Evolutionary conservation across 2,329 filamentous ascomycete species (phyloP), one percentile per base, ranked within the genome.

Genomic region (Sporothrix mexicana): DNA sequence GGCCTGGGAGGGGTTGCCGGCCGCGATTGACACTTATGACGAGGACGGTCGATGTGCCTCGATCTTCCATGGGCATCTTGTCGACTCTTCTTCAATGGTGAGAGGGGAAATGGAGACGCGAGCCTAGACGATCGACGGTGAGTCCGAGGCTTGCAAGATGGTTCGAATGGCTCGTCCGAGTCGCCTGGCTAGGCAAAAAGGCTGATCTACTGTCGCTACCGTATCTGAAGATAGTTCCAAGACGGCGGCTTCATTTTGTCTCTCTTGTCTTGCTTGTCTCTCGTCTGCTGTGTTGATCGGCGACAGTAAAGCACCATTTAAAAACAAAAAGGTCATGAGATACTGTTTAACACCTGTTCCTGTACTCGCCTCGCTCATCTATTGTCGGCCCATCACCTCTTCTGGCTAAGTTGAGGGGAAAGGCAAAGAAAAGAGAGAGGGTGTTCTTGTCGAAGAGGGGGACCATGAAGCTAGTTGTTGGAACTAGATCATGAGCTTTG

Each of bases 321-420:
- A n/a, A 41, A 41, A 61, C 30, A 59, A 62, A 62, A 45, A n/a
- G 36, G 36, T 64, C 59, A 64, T 9, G 23, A 64, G 59, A 36
- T 36, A 7, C 30, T 36, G 30, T 36, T 36, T 7, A 7, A 64
- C 36, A 41, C 8, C 36, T 23, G 59, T 45, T n/a, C n/a, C 41
- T 64, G 36, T 45, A 43, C 17, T 62, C 30, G 30, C 20, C 36
- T n/a, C 30, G 9, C 59, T 3, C 45, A n/a, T 23, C 51, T 53
- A 53, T 53, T 20, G 8, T 53, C 0, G 59, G 10, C 36, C 36
- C 59, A 36, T 23, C 45, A 2, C 36, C 59, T 13, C 59, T 41
- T 64, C 59, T 64, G 59, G 59, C n/a, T 45, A 45, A 64, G 36
- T 64, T 64, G 59, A 64, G 59, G 59, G 59, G 59, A 2, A 61